Base-by-base conservation (phyloP, 306 rosid species). In the Gillenia trifoliata region DNA sequence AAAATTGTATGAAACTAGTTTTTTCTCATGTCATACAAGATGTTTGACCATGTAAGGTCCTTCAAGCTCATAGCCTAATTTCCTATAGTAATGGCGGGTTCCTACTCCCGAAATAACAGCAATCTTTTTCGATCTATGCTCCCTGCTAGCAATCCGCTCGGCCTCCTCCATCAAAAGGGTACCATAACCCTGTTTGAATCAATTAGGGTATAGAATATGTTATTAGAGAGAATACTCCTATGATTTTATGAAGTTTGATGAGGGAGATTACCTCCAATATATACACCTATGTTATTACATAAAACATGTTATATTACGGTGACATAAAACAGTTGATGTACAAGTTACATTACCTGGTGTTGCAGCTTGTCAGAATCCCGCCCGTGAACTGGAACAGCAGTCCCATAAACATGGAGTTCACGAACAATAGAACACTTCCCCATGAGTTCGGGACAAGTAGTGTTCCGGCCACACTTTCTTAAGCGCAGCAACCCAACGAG, bases 331-430 rank as follows among this genome's bases (percentile, higher is more conserved):
- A 43, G 38, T 66, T 64, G 65, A 60, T 71, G 56, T 66, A 49
- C 66, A 72, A 40, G 77, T 26, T 33, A 7, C 31, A 34, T 78
- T 93, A 92, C 98, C 97, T 92, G 99, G 84, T 94, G 99, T 75
- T 94, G 99, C 70, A 91, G 86, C 86, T 94, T 94, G 70, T 88
- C 99, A 23, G 97, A 88, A 82, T 92, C 96, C 70, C 97, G 81
- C 31, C 97, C 99, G 72, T 94, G 97, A 84, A 92, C 99, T 30
- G 99, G 99, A 59, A 94, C 99, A 22, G 99, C 99, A 73, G 98
- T 94, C 64, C 99, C 99, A 75, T 94, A 94, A 74, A 94, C 97
- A 40, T 94, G 99, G 72, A 94, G 97, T 75, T 94, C 99, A 8
- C 99, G 99, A 71, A 92, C 89, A 77, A 90, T 87, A 64, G 99